Evolutionary conservation across 2,329 filamentous ascomycete species (phyloP).

Genomic region (Ophiosphaerella narmari): DNA sequence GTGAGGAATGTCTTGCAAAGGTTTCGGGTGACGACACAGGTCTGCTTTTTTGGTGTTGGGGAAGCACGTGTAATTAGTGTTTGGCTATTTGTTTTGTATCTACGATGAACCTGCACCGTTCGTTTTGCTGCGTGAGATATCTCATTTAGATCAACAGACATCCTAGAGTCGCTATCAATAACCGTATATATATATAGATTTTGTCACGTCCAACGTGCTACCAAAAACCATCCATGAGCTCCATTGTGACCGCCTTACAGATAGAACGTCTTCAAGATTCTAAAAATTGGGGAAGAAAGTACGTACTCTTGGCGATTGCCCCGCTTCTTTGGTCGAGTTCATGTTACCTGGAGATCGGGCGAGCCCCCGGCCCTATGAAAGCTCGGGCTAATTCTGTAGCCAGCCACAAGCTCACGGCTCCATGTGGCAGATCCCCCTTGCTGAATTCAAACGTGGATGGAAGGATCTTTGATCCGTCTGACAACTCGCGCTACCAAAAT

Average conservation of each 20-base stretch:
- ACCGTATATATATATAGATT: no score
- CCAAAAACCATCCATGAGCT: not conserved
- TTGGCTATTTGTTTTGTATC: not conserved
- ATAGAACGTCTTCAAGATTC: not conserved
- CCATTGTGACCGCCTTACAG: not conserved
- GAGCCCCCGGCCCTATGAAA: no score
- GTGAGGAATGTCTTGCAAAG: not conserved
- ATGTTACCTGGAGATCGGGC: not conserved
- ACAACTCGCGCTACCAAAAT: not conserved
- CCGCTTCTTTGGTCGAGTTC: not conserved
- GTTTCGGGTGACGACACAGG: not conserved
- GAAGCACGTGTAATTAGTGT: slow-evolving; percentile 1
- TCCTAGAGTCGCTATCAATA: not conserved
- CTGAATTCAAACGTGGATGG: not conserved
- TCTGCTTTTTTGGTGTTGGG: not conserved
- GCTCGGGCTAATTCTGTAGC: not conserved
- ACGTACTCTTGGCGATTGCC: not conserved
- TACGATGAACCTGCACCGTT: not conserved
- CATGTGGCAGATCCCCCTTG: not conserved
- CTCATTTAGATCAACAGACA: not conserved
- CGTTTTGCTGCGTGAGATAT: not conserved
- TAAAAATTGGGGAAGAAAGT: not conserved
- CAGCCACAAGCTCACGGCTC: not conserved
- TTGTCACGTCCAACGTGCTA: no score
- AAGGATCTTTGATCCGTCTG: not conserved